These are phyloP conservation scores for Yarrowia bubula DNA, from an alignment of 805 yeast genomes.

Conservation along the genomic window DNA sequence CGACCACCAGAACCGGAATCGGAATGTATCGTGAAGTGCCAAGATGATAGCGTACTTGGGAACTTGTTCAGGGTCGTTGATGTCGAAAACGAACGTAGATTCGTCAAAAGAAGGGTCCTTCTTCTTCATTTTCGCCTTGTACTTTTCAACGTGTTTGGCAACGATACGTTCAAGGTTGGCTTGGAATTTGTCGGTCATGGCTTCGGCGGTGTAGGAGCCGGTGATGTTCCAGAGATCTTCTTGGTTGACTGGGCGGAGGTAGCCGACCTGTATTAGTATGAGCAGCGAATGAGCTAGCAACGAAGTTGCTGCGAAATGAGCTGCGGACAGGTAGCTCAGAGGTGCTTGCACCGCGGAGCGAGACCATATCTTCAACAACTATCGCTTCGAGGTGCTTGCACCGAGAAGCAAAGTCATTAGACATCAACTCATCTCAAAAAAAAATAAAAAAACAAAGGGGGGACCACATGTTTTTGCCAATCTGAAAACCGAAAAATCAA, in stretches of 20 bases:
- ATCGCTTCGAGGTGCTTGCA: too few relatives aligned
- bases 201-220: conserved; percentile 40
- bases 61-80: conserved; percentile 4
- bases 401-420: too few relatives aligned
- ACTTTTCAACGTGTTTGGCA: conserved; percentile 32
- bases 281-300: not conserved
- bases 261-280: conserved; percentile 45
- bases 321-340: too few relatives aligned
- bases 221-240: conserved; percentile 51
- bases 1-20: conserved; percentile 37
- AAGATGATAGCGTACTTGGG: conserved; percentile 35
- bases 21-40: conserved; percentile 41
- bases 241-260: conserved; percentile 56
- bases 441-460: too few relatives aligned
- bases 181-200: conserved; percentile 41
- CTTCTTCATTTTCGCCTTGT: conserved; percentile 43
- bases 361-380: too few relatives aligned
- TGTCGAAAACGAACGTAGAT: not conserved
- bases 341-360: too few relatives aligned
- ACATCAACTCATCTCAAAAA: too few relatives aligned
- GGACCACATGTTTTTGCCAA: too few relatives aligned
- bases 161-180: conserved; percentile 36
- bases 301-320: too few relatives aligned
- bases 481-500: too few relatives aligned
- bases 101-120: conserved; percentile 39